Conservation (phyloP, 1,139 yeast genomes). For the Entelexis sorbosivorans region DNA sequence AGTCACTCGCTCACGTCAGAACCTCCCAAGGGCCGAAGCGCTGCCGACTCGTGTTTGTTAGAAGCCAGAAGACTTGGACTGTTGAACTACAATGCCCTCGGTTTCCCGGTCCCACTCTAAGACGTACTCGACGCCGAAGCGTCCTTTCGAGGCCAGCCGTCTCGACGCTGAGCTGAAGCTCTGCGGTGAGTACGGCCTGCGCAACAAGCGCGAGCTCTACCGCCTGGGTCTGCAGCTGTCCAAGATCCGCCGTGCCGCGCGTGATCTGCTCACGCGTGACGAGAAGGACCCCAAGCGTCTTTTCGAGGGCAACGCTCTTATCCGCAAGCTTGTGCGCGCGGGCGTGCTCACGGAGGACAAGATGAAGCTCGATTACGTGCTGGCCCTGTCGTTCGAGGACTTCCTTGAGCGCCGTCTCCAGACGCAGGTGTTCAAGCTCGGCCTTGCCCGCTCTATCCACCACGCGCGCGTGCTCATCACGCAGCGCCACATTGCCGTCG, state of each 20-base stretch:
- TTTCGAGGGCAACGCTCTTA: slow-evolving; percentile 99
- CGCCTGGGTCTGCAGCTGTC: slow-evolving; percentile 98
- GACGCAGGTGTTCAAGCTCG: slow-evolving; percentile 99
- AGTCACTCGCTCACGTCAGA: slow-evolving; percentile 7
- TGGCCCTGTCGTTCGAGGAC: slow-evolving; percentile 96
- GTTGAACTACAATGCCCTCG: slow-evolving; percentile 23
- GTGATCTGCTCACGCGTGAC: slow-evolving; percentile 98
- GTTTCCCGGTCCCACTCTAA: slow-evolving; percentile 94
- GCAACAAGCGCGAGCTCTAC: slow-evolving; percentile 99
- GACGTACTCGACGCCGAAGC: slow-evolving; percentile 99
- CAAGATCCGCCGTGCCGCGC: slow-evolving; percentile 99
- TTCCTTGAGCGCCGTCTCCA: slow-evolving; percentile 99
- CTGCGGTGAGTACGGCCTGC: slow-evolving; percentile 99
- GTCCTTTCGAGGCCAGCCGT: slow-evolving; percentile 98
- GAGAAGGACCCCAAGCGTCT: slow-evolving; percentile 99
- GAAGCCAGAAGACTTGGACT: slow-evolving; percentile 14
- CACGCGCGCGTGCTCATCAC: slow-evolving; percentile 98
- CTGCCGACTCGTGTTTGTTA: slow-evolving; percentile 4
- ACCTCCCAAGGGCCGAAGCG: slow-evolving; percentile 1
- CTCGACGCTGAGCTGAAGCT: slow-evolving; percentile 97
- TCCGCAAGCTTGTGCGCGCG: slow-evolving; percentile 88
- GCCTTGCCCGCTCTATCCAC: slow-evolving; percentile 98
- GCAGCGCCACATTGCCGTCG: slow-evolving; percentile 99
- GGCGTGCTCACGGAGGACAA: slow-evolving; percentile 99
- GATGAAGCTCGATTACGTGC: slow-evolving; percentile 99